Evolutionary conservation across 345 rosid species (phyloP).

Genomic region (Eucalyptus caleyi): DNA sequence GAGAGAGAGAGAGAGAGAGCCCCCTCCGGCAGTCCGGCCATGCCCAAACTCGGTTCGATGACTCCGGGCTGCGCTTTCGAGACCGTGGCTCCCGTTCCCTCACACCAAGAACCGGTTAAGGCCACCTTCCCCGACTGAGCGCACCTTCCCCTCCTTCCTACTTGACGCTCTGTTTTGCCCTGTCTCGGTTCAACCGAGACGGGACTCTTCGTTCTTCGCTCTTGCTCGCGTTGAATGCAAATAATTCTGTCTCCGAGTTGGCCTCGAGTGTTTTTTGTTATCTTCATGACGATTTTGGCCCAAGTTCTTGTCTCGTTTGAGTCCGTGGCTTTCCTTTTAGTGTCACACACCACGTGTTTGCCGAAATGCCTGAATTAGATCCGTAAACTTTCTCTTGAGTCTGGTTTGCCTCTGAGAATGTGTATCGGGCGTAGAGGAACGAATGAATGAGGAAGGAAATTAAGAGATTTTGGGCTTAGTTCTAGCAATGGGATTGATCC

Average conservation of each 20-base stretch:
- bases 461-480: too few species aligned
- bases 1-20: too few species aligned
- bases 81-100: too few species aligned
- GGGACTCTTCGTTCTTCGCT: background rate
- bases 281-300: background rate
- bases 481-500: too few species aligned
- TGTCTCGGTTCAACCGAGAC: background rate
- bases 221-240: background rate
- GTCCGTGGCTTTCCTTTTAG: background rate
- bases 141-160: background rate
- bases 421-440: too few species aligned
- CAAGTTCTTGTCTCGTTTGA: background rate
- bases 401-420: too few species aligned
- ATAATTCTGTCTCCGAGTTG: background rate
- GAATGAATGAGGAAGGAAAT: too few species aligned
- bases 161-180: background rate
- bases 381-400: too few species aligned
- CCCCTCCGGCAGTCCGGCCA: too few species aligned
- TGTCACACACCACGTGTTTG: background rate
- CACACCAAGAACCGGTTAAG: too few species aligned
- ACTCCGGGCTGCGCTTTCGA: fast-evolving
- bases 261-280: background rate
- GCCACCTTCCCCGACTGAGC: too few species aligned
- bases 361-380: background rate
- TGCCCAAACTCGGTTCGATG: too few species aligned